Percentiles rank a stretch among this genome's conserved stretches.
phyloP scores from a whole-genome alignment of 2,329 filamentous ascomycete species.

The Colletotrichum siamense region DNA sequence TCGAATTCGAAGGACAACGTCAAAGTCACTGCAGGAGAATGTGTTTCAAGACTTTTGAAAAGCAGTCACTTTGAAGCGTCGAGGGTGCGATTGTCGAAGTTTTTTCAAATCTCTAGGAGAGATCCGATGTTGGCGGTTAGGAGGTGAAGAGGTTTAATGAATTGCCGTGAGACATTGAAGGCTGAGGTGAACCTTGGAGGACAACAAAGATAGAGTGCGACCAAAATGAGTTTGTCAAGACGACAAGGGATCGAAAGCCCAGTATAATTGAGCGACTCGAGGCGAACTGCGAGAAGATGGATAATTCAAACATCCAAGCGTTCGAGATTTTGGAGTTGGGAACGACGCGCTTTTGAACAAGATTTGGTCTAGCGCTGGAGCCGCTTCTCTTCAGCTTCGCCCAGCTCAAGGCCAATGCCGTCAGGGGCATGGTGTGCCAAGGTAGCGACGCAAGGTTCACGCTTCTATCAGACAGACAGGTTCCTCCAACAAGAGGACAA shows the following conservation, averaged over 20 bases:
- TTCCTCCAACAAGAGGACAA: neutral
- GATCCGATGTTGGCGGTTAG: neutral
- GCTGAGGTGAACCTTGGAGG: neutral
- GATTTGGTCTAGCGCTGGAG: neutral
- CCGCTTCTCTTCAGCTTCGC: neutral
- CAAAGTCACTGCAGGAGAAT: neutral
- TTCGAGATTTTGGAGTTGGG: neutral
- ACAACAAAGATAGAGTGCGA: neutral
- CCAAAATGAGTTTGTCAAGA: neutral
- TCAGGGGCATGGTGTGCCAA: constrained; percentile 1
- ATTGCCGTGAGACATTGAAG: neutral
- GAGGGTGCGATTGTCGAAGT: neutral
- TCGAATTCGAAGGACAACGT: neutral
- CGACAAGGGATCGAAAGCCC: neutral
- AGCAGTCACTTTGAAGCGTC: neutral
- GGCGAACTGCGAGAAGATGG: neutral
- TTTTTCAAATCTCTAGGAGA: neutral
- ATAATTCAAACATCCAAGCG: neutral
- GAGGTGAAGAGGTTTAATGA: neutral
- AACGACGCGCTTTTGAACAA: constrained; percentile 17
- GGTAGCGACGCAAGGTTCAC: neutral
- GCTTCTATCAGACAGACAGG: constrained; percentile 4
- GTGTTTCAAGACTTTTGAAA: neutral
- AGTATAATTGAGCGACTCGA: neutral
- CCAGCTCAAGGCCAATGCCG: neutral